Conservation (phyloP, 2,329 filamentous ascomycete species). For the Rutstroemia sydowiana region DNA sequence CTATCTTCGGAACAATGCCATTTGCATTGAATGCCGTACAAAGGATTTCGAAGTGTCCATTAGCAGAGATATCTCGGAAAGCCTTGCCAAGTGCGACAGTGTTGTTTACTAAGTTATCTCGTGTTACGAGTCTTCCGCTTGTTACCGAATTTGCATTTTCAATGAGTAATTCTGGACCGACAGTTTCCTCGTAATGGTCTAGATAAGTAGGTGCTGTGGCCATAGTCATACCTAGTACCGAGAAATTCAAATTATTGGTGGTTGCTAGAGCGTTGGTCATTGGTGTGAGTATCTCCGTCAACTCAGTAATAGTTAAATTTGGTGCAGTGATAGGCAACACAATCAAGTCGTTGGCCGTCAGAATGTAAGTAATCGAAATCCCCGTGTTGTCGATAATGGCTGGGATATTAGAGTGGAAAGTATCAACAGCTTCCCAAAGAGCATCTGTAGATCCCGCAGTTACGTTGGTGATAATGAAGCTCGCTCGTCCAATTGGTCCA, state of each 20-base stretch:
- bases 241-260: neutral
- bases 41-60: neutral
- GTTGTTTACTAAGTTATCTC: neutral
- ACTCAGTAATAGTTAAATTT: neutral
- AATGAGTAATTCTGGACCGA: neutral
- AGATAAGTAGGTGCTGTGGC: neutral
- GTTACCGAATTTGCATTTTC: neutral
- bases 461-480: conserved; percentile 35
- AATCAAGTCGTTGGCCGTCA: conserved; percentile 40
- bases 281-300: neutral
- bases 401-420: conserved; percentile 37
- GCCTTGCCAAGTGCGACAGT: neutral
- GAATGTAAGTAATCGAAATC: conserved; percentile 40
- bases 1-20: neutral
- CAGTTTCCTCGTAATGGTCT: neutral
- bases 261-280: neutral
- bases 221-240: neutral
- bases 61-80: neutral
- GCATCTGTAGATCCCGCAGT: conserved; percentile 26
- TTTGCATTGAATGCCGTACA: neutral
- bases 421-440: conserved; percentile 41
- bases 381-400: conserved; percentile 44
- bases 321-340: conserved; percentile 26
- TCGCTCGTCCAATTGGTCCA: conserved; percentile 37
- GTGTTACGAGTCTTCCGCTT: neutral